These are phyloP conservation scores for Suhomyces canberraensis DNA, from an alignment of 805 yeast genomes.

Conservation along the genomic window DNA sequence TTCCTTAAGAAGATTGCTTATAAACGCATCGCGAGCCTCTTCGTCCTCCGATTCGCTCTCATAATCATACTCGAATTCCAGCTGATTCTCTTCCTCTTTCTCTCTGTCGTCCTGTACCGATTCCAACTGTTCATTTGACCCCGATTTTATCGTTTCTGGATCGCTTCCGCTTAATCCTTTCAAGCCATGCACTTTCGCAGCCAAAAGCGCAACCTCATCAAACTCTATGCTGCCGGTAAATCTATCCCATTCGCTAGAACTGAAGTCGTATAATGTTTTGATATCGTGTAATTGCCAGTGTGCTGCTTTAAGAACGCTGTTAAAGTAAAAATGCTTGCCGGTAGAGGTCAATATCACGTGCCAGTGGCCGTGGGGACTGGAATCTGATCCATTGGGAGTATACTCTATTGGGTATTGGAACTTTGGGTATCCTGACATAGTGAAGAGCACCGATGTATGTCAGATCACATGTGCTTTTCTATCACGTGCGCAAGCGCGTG, in stretches of 20 bases:
- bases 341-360: constrained; percentile 25
- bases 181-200: constrained; percentile 19
- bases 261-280: constrained; percentile 2
- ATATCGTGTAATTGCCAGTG: constrained; percentile 36
- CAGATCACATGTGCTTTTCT: too few relatives aligned
- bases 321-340: constrained; percentile 31
- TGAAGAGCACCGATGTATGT: too few relatives aligned
- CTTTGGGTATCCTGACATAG: constrained; percentile 10
- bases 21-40: constrained; percentile 11
- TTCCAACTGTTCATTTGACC: background rate
- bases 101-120: constrained; percentile 9
- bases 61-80: background rate
- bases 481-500: too few relatives aligned
- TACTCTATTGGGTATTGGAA: constrained; percentile 18
- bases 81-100: background rate
- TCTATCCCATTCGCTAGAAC: constrained; percentile 7
- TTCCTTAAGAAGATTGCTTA: constrained; percentile 16
- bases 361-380: constrained; percentile 18
- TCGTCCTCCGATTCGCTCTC: constrained; percentile 10
- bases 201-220: constrained; percentile 27
- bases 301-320: constrained; percentile 16
- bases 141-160: background rate
- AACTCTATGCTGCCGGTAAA: constrained; percentile 23
- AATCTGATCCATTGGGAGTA: background rate
- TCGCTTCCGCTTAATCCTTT: background rate